These are phyloP conservation scores for Areca catechu DNA, from an alignment of 176 grass and related monocot species.

Conservation along the genomic window DNA sequence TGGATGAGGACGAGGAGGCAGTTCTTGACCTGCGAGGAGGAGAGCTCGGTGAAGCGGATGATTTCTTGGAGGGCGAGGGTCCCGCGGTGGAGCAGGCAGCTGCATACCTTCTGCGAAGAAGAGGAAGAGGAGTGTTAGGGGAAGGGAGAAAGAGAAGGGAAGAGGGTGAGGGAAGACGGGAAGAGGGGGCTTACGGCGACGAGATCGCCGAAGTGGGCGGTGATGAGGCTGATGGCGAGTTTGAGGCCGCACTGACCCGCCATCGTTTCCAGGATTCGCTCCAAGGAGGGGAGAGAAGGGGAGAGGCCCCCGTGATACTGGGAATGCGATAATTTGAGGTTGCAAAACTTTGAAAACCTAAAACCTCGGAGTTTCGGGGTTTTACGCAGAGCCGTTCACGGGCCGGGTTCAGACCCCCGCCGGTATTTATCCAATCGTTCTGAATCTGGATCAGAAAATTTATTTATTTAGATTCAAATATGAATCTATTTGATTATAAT, in stretches of 20 bases:
- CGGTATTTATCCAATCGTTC: too few relatives aligned
- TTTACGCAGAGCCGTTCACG: too few relatives aligned
- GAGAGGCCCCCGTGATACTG: not conserved
- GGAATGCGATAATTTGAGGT: too few relatives aligned
- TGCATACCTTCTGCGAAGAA: conserved; percentile 48
- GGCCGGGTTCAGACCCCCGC: too few relatives aligned
- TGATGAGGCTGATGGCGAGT: conserved; percentile 46
- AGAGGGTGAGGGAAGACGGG: not conserved
- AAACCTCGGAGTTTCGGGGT: too few relatives aligned
- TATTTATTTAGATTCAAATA: too few relatives aligned
- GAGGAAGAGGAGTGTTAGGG: not conserved
- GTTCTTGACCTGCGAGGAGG: conserved; percentile 53
- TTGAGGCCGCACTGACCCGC: conserved; percentile 41
- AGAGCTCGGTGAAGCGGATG: conserved; percentile 32
- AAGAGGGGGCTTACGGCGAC: conserved; percentile 41
- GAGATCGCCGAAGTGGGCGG: conserved; percentile 55
- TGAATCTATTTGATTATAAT: too few relatives aligned
- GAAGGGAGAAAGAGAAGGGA: not conserved
- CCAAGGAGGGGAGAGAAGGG: not conserved
- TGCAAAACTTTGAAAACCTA: too few relatives aligned
- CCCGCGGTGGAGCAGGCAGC: conserved; percentile 53
- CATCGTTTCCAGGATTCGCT: conserved; percentile 29
- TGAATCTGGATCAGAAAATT: too few relatives aligned
- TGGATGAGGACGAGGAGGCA: conserved; percentile 79
- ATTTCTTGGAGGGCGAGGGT: conserved; percentile 56